Evolutionary conservation across 352 stramenopile genomes (phyloP), one percentile per base, ranked within the genome.

Genomic region (Pelagophyceae sp.): DNA sequence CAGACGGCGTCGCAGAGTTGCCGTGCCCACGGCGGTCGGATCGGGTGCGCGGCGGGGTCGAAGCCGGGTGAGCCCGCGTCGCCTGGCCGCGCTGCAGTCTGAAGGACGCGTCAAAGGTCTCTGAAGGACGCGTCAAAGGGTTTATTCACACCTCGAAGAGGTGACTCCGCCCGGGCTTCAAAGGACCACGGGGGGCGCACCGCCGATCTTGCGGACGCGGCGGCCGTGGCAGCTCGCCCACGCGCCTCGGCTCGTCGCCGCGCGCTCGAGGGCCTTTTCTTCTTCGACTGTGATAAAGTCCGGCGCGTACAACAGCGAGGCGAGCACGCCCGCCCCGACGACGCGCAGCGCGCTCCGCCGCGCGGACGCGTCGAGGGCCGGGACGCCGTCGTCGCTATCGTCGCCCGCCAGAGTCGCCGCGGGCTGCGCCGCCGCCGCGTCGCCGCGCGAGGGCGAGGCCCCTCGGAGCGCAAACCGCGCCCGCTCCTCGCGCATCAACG

Each of bases 211-310:
- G 1, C 33, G 33, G 2, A 74, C 5, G 3, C 35, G 38, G 19
- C 67, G 67, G 35, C 67, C 67, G 11, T 19, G 33, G 17, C 20
- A 17, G 11, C 2, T 3, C 15, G 33, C 35, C 67, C 67, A 74
- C 17, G 3, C 11, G 35, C 3, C 67, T 5, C 23, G 17, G 67
- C 5, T 3, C 35, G 20, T n/a, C 67, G 38, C 35, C 2, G 67
- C 38, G 27, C 29, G 5, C 33, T 60, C 11, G 11, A 74, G 33
- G 15, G 11, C n/a, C 5, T 1, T 2, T 37, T 74, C 67, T n/a
- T 74, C 67, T 2, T 11, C 67, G 23, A 60, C 67, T 0, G 20
- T 58, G 67, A 74, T 54, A n/a, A 50, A 74, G 35, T 74, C 67
- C 33, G 67, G 15, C 6, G 37, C 67, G 67, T 74, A 74, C 17